These are phyloP conservation scores for Kondoa subrosea DNA, from an alignment of 768 basidiomycete genomes.

Conservation along the genomic window DNA sequence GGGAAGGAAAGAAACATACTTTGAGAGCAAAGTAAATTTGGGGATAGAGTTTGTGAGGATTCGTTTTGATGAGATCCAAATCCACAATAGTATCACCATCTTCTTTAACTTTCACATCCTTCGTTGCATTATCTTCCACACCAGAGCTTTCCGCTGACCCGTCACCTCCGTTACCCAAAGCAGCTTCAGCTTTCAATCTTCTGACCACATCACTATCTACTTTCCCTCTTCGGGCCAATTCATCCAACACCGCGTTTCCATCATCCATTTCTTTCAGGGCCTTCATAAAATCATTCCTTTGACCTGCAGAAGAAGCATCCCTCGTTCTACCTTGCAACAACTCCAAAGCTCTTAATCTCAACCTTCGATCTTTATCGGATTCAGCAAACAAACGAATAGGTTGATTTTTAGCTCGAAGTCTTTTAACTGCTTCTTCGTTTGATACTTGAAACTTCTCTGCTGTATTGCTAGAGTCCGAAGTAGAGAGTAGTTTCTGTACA, in stretches of 20 bases:
- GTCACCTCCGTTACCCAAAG: slow-evolving; percentile 45
- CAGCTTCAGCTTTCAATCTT: slow-evolving; percentile 9
- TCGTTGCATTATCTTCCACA: neutral
- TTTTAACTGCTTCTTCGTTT: slow-evolving; percentile 74
- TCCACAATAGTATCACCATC: slow-evolving; percentile 53
- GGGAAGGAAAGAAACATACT: too few relatives aligned
- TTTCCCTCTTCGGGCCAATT: slow-evolving; percentile 37
- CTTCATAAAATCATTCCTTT: slow-evolving; percentile 67
- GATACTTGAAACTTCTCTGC: slow-evolving; percentile 61
- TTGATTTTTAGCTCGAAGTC: slow-evolving; percentile 77
- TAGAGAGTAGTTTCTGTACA: slow-evolving; percentile 1
- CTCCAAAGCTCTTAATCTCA: slow-evolving; percentile 80
- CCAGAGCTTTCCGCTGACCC: slow-evolving; percentile 34
- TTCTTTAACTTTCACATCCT: slow-evolving; percentile 21
- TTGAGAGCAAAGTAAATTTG: slow-evolving; percentile 50
- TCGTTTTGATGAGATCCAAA: slow-evolving; percentile 61
- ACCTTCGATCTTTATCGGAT: slow-evolving; percentile 75
- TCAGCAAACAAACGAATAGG: slow-evolving; percentile 91
- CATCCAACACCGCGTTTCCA: slow-evolving; percentile 48
- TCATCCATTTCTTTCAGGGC: slow-evolving; percentile 40
- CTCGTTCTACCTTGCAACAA: slow-evolving; percentile 65
- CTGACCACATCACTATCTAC: slow-evolving; percentile 18
- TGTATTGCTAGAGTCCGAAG: slow-evolving; percentile 3
- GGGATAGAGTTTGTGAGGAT: slow-evolving; percentile 89
- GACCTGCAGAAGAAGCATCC: slow-evolving; percentile 44